Conservation (phyloP, 1,284 basidiomycete genomes). For the Leccinum pallidistipes region DNA sequence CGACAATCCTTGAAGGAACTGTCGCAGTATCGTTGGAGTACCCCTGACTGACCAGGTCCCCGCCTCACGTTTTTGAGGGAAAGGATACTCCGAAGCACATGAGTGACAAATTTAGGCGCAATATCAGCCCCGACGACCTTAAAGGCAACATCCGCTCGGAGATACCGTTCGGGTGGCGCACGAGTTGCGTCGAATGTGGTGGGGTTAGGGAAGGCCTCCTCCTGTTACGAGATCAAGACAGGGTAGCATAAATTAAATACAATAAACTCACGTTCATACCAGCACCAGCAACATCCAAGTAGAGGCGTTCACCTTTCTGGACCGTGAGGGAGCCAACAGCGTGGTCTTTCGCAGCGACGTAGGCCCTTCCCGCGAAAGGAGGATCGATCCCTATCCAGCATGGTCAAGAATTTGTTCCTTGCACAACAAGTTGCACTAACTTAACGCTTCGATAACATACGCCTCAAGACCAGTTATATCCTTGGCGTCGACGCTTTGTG, state of each 20-base stretch:
- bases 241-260: background rate
- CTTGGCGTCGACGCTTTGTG: constrained; percentile 39
- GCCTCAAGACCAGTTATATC: constrained; percentile 43
- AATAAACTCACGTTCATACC: constrained; percentile 47
- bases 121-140: constrained; percentile 57
- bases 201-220: constrained; percentile 51
- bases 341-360: constrained; percentile 46
- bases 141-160: constrained; percentile 56
- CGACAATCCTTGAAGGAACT: constrained; percentile 33
- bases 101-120: constrained; percentile 51
- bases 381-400: constrained; percentile 46
- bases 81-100: constrained; percentile 51
- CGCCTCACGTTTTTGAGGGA: constrained; percentile 49
- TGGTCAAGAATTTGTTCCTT: constrained; percentile 6
- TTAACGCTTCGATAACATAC: constrained; percentile 64
- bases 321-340: constrained; percentile 43
- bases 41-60: constrained; percentile 53
- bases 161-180: constrained; percentile 44
- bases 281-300: constrained; percentile 59
- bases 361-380: constrained; percentile 38
- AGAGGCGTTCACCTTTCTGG: constrained; percentile 51
- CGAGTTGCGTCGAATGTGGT: constrained; percentile 47
- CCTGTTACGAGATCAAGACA: constrained; percentile 32
- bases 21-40: constrained; percentile 46
- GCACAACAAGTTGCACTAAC: constrained; percentile 42